Base-by-base conservation (phyloP, 2,329 filamentous ascomycete genomes). In the Furcasterigmium sp. region DNA sequence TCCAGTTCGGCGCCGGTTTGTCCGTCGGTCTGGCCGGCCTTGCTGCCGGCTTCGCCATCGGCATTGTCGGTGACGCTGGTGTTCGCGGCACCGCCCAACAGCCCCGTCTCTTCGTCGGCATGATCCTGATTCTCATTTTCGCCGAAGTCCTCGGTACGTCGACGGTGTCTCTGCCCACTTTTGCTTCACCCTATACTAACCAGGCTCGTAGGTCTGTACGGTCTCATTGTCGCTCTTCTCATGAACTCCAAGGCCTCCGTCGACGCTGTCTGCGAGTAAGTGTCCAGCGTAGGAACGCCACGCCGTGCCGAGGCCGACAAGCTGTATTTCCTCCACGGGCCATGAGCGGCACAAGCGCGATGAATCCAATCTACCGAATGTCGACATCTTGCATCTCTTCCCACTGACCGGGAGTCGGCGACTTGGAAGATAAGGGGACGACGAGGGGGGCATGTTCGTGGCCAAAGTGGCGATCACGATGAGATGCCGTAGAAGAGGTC, bases 61-160 rank as follows among this genome's bases (percentile, higher is more conserved):
- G 87, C 67, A 91, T 91, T 60, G 86, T 91, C 51, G 87, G 87
- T 75, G 87, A 93, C 57, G 87, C 87, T 57, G 88, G 87, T 85
- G 87, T 93, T 47, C 82, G 87, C 62, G 87, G 87, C 73, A 89
- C 85, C 53, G 86, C 87, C 46, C 86, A 91, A 64, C 86, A 91
- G 67, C 85, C 86, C 50, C 78, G 85, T 65, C 79, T 95, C 55
- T 95, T 94, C 71, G 90, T 95, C 64, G 91, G 91, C 72, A 96
- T 96, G 90, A 95, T 96, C 71, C 70, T 96, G 66, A 96, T 96
- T 76, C 88, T 96, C 73, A 96, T 96, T 91, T 96, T 95, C 79
- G 91, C 91, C 56, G 91, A 96, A 91, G 91, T 96, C 56, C 73
- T 96, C 84, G 91, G 90, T 93, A 76, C 51, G 84, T 75, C 21